These are phyloP conservation scores for Aspergillus viridinutans DNA, from an alignment of 2,329 filamentous ascomycete genomes.

Conservation along the genomic window DNA sequence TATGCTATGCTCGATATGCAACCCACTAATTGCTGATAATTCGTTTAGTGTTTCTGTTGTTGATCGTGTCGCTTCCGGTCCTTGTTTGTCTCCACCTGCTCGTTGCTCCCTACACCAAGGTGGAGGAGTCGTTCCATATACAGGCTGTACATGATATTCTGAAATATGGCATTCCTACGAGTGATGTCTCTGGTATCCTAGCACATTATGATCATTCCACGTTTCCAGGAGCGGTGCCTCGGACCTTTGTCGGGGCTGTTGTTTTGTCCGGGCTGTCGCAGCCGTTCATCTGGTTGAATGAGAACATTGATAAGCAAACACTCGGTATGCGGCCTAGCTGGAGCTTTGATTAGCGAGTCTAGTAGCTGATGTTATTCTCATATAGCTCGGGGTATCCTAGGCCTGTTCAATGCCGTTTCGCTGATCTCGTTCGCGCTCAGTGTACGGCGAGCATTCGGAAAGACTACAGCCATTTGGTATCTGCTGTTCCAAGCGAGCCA, in stretches of 20 bases:
- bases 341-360: background rate
- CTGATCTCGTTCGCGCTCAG: slow-evolving; percentile 63
- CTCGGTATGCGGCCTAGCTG: slow-evolving; percentile 42
- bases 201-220: slow-evolving; percentile 79
- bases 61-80: slow-evolving; percentile 55
- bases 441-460: slow-evolving; percentile 65
- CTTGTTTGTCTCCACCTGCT: slow-evolving; percentile 66
- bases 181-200: slow-evolving; percentile 52
- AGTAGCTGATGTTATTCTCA: slow-evolving; percentile 5
- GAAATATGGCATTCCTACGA: slow-evolving; percentile 68
- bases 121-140: slow-evolving; percentile 97
- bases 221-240: slow-evolving; percentile 86
- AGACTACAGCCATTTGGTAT: slow-evolving; percentile 71
- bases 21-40: background rate
- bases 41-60: slow-evolving; percentile 15
- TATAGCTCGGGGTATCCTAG: slow-evolving; percentile 70
- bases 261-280: slow-evolving; percentile 68
- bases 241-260: slow-evolving; percentile 81
- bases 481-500: slow-evolving; percentile 72
- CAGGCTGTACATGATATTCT: slow-evolving; percentile 91
- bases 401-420: slow-evolving; percentile 66
- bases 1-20: background rate
- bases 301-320: slow-evolving; percentile 55
- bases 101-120: slow-evolving; percentile 85
- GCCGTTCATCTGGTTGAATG: slow-evolving; percentile 58